Evolutionary conservation across 139 green algal species (phyloP), one percentile per base, ranked within the genome.

Genomic region (Gonium pectorale): DNA sequence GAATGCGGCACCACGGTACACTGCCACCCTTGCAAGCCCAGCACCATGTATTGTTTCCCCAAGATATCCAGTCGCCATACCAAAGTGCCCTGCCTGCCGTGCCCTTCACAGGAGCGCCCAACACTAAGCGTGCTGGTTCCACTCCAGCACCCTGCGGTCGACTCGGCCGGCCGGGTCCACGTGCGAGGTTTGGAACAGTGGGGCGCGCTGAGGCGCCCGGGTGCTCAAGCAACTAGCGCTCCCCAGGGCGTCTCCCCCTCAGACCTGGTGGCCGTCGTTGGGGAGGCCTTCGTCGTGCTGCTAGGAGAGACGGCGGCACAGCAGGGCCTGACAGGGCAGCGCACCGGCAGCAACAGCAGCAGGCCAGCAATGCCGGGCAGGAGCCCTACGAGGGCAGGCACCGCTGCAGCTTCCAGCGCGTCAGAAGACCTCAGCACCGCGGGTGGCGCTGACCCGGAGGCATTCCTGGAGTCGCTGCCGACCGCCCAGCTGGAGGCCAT

Each of bases 61-160:
- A 22, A 19, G 51, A 7, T 59, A 29, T 2, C 5, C 5, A 26
- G 51, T 2, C 51, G 24, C 22, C 51, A 52, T 26, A n/a, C 6
- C 27, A 56, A 43, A 15, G 6, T 6, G 26, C 54, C 54, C 26
- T 63, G 19, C 22, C 22, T 6, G 4, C 54, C 54, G 7, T 31
- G 21, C 22, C n/a, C n/a, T 6, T 11, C 62, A 2, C 87, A 91
- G 88, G 88, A 91, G 41, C 85, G 85, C 5, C 89, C 92, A 9
- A 68, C 71, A 0, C 79, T 94, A 11, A 89, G 73, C 51, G 84
- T 95, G 31, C 89, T 91, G 43, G 67, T 90, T 2, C 90, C 91
- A 0, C 67, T 94, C 27, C 86, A 85, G 31, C 89, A 95, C 74
- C 90, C 90, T 17, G 88, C 80, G 46, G 90, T 95, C 29, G 88